Conservation (phyloP, 352 stramenopile genomes). For the Pythium pyrilobum region DNA sequence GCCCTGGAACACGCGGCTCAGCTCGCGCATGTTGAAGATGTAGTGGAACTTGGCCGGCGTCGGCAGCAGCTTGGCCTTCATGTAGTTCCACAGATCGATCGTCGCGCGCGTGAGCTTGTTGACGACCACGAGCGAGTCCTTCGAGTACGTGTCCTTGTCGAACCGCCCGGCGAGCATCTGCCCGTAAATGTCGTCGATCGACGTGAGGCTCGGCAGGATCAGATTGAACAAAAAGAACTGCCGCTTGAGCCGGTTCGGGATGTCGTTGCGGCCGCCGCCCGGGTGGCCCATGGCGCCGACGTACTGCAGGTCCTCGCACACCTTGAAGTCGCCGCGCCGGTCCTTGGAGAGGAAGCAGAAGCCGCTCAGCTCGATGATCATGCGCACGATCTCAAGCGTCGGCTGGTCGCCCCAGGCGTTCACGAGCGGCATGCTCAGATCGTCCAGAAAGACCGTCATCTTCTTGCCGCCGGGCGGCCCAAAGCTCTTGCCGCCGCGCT, state of each 20-base stretch:
- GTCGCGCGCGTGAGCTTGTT: conserved; percentile 94
- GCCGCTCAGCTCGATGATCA: conserved; percentile 95
- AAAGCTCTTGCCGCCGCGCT: conserved; percentile 97
- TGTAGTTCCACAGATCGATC: conserved; percentile 96
- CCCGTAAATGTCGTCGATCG: conserved; percentile 99
- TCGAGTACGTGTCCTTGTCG: conserved; percentile 79
- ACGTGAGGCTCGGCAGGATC: conserved; percentile 95
- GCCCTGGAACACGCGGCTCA: conserved; percentile 97
- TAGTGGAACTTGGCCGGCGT: conserved; percentile 99
- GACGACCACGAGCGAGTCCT: conserved; percentile 83
- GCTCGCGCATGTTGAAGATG: conserved; percentile 99
- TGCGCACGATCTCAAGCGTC: conserved; percentile 96
- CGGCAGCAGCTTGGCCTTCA: conserved; percentile 97
- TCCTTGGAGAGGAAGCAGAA: conserved; percentile 99
- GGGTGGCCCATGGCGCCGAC: conserved; percentile 97
- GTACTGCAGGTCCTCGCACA: conserved; percentile 97
- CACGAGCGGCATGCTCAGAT: conserved; percentile 97
- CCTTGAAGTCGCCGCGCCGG: conserved; percentile 97
- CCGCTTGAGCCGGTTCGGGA: conserved; percentile 98
- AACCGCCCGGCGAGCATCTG: conserved; percentile 97
- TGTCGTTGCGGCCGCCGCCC: conserved; percentile 97
- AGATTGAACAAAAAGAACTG: conserved; percentile 99
- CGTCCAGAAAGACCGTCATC: conserved; percentile 99
- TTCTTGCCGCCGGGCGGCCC: conserved; percentile 97
- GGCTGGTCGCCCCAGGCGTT: conserved; percentile 98